Conservation (phyloP, 805 yeast genomes). For the Naumovozyma baii region DNA sequence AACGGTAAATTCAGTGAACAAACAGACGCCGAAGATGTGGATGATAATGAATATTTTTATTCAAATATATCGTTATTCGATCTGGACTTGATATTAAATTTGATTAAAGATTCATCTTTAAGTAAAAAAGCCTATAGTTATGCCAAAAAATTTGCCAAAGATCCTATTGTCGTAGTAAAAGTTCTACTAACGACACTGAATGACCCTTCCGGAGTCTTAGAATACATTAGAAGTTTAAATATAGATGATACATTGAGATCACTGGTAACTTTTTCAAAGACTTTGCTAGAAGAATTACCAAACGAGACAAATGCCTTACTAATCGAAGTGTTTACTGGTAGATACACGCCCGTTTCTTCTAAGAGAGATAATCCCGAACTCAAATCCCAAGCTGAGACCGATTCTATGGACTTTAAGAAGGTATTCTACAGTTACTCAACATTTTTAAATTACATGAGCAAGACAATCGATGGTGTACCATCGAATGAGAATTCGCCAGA, state of each 20-base stretch:
- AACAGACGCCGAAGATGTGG: constrained; percentile 26
- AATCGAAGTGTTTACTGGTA: constrained; percentile 84
- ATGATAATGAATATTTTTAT: constrained; percentile 31
- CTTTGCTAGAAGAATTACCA: constrained; percentile 57
- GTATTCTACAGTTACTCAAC: constrained; percentile 48
- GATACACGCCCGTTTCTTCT: constrained; percentile 42
- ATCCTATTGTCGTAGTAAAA: constrained; percentile 66
- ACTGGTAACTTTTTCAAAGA: constrained; percentile 55
- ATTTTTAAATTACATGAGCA: constrained; percentile 45
- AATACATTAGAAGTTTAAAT: constrained; percentile 55
- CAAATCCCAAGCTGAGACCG: constrained; percentile 3
- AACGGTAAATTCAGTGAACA: constrained; percentile 24
- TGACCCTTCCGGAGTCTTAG: constrained; percentile 50
- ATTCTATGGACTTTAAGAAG: constrained; percentile 12
- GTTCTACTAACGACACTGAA: constrained; percentile 59
- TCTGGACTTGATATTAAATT: constrained; percentile 51
- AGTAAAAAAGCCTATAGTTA: constrained; percentile 56
- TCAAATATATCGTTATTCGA: constrained; percentile 40
- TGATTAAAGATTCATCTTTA: constrained; percentile 67
- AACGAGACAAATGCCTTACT: constrained; percentile 72
- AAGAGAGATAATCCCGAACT: neutral
- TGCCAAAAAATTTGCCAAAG: constrained; percentile 55
- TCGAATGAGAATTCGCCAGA: constrained; percentile 8
- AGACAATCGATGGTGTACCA: constrained; percentile 16
- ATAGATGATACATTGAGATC: constrained; percentile 72